Conservation (phyloP, 371 early-diverging fungal species). For the Mortierella sp. region DNA sequence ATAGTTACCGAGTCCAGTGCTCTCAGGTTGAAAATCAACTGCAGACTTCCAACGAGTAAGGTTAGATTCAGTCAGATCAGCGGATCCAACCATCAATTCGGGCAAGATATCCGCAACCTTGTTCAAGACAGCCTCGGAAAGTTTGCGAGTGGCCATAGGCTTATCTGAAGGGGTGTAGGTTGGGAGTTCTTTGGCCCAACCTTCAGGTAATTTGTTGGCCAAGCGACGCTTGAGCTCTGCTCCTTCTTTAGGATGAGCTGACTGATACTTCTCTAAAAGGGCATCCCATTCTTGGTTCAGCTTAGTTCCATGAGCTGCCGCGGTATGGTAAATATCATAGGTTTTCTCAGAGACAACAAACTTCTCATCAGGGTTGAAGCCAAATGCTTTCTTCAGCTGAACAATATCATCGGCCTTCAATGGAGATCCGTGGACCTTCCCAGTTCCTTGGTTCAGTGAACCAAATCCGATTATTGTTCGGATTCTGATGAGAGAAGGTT, state of each 20-base stretch:
- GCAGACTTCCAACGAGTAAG: conserved; percentile 96
- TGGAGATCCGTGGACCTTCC: conserved; percentile 93
- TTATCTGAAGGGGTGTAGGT: conserved; percentile 83
- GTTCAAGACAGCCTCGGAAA: conserved; percentile 88
- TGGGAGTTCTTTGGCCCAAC: conserved; percentile 82
- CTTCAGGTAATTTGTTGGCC: conserved; percentile 78
- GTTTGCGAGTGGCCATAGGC: conserved; percentile 93
- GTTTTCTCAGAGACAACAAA: conserved; percentile 81
- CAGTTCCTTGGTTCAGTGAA: conserved; percentile 88
- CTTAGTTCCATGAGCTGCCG: conserved; percentile 71
- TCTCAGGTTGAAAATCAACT: conserved; percentile 90
- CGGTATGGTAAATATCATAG: conserved; percentile 74
- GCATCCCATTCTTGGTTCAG: conserved; percentile 82
- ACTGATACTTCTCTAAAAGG: conserved; percentile 73
- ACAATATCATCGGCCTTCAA: conserved; percentile 92
- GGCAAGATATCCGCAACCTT: conserved; percentile 83
- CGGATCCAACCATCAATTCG: conserved; percentile 98
- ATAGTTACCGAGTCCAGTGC: conserved; percentile 81
- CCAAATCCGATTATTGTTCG: conserved; percentile 91
- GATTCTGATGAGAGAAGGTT: conserved; percentile 92
- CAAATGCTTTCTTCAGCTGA: conserved; percentile 88
- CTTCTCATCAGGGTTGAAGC: conserved; percentile 82
- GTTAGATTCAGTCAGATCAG: conserved; percentile 99
- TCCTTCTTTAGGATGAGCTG: conserved; percentile 73
- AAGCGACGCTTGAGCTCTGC: conserved; percentile 87